Base-by-base conservation (phyloP, 148 eudicot species). In the Polygonum maritimum region DNA sequence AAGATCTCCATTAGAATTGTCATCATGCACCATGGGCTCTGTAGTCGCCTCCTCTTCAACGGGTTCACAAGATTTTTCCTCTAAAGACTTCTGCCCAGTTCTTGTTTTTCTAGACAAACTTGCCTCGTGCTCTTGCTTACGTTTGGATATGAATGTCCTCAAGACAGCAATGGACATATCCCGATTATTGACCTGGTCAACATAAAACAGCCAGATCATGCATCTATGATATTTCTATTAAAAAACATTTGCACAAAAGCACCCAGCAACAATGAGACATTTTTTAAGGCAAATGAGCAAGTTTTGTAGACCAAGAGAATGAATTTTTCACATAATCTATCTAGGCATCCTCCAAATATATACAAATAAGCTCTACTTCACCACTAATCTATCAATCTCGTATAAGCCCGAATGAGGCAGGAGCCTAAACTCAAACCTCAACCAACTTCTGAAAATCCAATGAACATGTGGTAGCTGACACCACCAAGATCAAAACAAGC, bases 131-230 rank as follows among this genome's bases (percentile, higher is more conserved):
- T 92, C 99, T 80, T 96, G 81, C 79, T 88, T 87, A 65, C 91
- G 90, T 82, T 89, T 89, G 41, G 90, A 81, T 77, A 92, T 87
- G 77, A 85, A 96, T 80, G 94, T 81, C 84, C 99, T 85, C 84
- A 92, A 76, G 79, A 96, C 98, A 74, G 99, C 99, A 83, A 96
- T 91, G 44, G 99, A 92, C 73, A 96, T 78, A 80, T 92, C 98
- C 76, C 99, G 86, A 80, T 96, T 96, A 72, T 92, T 92, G 72
- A 96, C 99, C 98, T 96, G 88, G 71, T 75, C 76, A 54, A 45
- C 36, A 78, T 2, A 31, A 31, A 73, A 69, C 55, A 39, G 76
- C 52, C n/a, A 38, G 71, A 67, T 67, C 38, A 67, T 38, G 44
- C n/a, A 67, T 33, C 71, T 36, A 16, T 7, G 44, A 36, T 35